Percentiles rank a stretch among this genome's conserved stretches.
Evolutionary conservation across 116 monocot species (phyloP).

Genomic region (Posidonia oceanica): DNA sequence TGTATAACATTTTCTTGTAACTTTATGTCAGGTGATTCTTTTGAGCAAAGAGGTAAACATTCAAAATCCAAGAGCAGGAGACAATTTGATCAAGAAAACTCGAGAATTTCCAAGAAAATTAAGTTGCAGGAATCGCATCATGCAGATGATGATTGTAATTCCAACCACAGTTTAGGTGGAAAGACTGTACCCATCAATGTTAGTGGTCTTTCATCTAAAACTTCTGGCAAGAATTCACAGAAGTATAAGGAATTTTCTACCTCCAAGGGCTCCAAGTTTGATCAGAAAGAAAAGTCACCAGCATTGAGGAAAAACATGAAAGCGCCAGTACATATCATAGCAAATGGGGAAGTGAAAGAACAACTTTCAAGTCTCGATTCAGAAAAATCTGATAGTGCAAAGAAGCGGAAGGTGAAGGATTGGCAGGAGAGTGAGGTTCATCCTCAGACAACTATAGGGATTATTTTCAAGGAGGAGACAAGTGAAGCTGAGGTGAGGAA

Average conservation of each 20-base stretch:
- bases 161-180: slow-evolving; percentile 16
- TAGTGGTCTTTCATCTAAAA: slow-evolving; percentile 19
- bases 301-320: slow-evolving; percentile 22
- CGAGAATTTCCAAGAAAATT: slow-evolving; percentile 47
- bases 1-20: background rate
- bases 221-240: slow-evolving; percentile 12
- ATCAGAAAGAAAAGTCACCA: slow-evolving; percentile 16
- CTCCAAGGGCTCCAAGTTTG: slow-evolving; percentile 26
- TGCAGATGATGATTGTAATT: slow-evolving; percentile 20
- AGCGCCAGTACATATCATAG: slow-evolving; percentile 6
- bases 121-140: slow-evolving; percentile 26
- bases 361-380: slow-evolving; percentile 15
- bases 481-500: slow-evolving; percentile 28
- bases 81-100: slow-evolving; percentile 34
- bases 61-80: slow-evolving; percentile 59
- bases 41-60: slow-evolving; percentile 29
- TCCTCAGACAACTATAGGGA: slow-evolving; percentile 1
- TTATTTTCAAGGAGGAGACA: slow-evolving; percentile 14
- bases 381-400: slow-evolving; percentile 31
- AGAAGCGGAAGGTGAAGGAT: slow-evolving; percentile 44
- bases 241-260: slow-evolving; percentile 20
- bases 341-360: slow-evolving; percentile 29
- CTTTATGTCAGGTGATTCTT: slow-evolving; percentile 33
- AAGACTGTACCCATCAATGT: slow-evolving; percentile 9
- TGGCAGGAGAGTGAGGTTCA: slow-evolving; percentile 24